Conservation (phyloP, 139 green algal genomes). For the Cymbomonas tetramitiformis region DNA sequence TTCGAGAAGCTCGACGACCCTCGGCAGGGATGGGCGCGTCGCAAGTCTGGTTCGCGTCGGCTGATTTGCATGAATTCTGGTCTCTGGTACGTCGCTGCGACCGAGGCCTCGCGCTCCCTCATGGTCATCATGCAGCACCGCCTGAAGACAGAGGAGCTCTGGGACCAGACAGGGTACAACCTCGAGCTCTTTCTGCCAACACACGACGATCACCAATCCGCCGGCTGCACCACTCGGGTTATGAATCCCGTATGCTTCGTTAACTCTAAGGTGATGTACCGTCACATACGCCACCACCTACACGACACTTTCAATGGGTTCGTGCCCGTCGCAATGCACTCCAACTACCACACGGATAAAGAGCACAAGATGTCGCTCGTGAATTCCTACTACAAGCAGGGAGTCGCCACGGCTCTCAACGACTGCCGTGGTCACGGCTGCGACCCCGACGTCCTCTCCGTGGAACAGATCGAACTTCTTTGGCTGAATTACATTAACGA, state of each 20-base stretch:
- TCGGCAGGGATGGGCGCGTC: background rate
- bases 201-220: background rate
- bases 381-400: constrained; percentile 7
- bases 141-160: constrained; percentile 22
- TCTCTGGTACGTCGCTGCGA: constrained; percentile 25
- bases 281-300: constrained; percentile 5
- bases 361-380: constrained; percentile 10
- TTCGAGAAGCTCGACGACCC: constrained; percentile 15
- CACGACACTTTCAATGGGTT: background rate
- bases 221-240: constrained; percentile 9
- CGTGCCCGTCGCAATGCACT: constrained; percentile 18
- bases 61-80: constrained; percentile 24
- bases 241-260: constrained; percentile 18
- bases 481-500: too few species aligned
- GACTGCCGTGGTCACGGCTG: too few species aligned
- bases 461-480: too few species aligned
- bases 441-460: too few species aligned
- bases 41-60: constrained; percentile 12
- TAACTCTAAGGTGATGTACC: constrained; percentile 23
- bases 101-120: background rate
- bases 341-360: constrained; percentile 28
- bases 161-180: constrained; percentile 27
- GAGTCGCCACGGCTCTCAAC: too few species aligned
- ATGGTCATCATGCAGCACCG: constrained; percentile 23
- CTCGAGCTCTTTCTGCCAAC: constrained; percentile 15